Evolutionary conservation across 306 rosid genomes (phyloP), one percentile per base, ranked within the genome.

Genomic region (Ziziphus jujuba): DNA sequence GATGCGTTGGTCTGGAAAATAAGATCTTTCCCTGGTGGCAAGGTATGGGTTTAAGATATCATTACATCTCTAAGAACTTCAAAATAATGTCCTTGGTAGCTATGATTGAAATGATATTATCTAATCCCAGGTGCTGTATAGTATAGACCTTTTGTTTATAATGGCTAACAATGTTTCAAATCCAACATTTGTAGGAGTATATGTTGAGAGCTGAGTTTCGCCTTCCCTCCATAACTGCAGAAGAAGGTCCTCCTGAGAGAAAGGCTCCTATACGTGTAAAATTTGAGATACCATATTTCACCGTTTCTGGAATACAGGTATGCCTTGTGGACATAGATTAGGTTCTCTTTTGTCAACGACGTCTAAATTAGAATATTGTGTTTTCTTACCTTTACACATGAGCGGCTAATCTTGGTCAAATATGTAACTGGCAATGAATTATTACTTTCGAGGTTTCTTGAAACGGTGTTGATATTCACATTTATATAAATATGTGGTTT

Each of bases 281-380:
- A 81, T 93, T 93, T 61, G 97, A 90, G 92, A 93, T 90, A 80
- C 99, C 99, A 66, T 93, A 93, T 85, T 93, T 93, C 74, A 93
- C 99, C 20, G 90, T 90, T 72, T 93, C 97, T 31, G 99, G 97
- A 56, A 93, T 93, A 63, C 97, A 93, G 99, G 99, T 93, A 86
- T 22, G 66, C 57, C 44, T 64, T 25, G 61, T 36, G 50, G 17
- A 34, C 52, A 65, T 24, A 48, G 60, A 36, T 66, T 74, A 33
- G 48, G 20, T 58, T 52, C 58, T 22, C 58, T 34, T 15, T 14
- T 3, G 40, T 24, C 1, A n/a, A 34, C 23, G 22, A 51, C 31
- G 28, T 49, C 43, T 57, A 2, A 13, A 38, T 51, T 12, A 40
- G 23, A 25, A n/a, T 31, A 20, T 12, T 48, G 17, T 47, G 7